Conservation (phyloP, 257 asterid species). For the Solanum commersonii region DNA sequence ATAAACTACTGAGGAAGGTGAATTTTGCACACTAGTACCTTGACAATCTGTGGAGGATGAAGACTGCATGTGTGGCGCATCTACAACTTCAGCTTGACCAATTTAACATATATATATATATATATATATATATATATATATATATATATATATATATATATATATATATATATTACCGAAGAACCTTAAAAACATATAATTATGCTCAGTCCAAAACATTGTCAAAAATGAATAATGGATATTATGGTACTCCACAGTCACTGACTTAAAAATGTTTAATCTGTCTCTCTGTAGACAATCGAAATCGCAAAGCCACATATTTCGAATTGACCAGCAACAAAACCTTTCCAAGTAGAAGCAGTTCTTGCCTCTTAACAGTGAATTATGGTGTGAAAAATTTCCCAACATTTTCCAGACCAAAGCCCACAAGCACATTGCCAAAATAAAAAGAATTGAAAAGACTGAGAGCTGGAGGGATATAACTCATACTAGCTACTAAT, state of each 20-base stretch:
- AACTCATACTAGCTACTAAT: not conserved
- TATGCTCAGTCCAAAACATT: not conserved
- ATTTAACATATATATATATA: not conserved
- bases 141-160: not conserved
- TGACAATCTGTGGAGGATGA: not conserved
- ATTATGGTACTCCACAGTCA: not conserved
- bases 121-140: not conserved
- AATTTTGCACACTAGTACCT: not conserved
- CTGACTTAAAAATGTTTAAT: not conserved
- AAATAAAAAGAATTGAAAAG: not conserved
- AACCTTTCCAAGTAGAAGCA: not conserved
- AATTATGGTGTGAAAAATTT: not conserved
- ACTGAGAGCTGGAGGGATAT: not conserved
- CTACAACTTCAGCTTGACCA: not conserved
- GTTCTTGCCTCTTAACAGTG: not conserved
- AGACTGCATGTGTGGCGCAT: not conserved
- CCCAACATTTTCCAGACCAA: not conserved
- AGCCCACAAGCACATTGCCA: not conserved
- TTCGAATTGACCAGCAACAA: not conserved
- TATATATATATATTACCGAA: not conserved
- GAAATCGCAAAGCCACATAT: not conserved
- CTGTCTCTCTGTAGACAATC: not conserved
- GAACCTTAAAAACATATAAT: not conserved
- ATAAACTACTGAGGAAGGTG: not conserved
- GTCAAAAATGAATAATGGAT: not conserved